Percentiles rank a stretch among this genome's conserved stretches.
Conservation (phyloP, 2,329 filamentous ascomycete genomes). For the Calonectria honghensis region DNA sequence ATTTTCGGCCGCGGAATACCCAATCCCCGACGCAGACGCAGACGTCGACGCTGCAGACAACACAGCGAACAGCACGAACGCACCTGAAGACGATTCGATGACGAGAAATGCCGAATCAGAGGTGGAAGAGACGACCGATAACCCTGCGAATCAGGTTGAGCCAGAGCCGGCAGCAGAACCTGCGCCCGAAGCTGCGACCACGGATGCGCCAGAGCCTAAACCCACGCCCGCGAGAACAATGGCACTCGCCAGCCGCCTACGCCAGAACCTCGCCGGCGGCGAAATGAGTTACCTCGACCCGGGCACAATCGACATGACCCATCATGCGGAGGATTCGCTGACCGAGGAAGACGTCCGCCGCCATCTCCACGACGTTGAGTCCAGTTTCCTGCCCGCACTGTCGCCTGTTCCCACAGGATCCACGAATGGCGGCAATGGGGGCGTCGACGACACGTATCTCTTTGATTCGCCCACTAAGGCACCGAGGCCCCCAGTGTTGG, state of each 20-base stretch:
- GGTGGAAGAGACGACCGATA: background rate
- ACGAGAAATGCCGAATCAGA: constrained; percentile 40
- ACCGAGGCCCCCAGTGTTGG: constrained; percentile 52
- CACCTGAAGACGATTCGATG: constrained; percentile 47
- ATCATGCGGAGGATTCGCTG: constrained; percentile 66
- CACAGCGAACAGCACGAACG: constrained; percentile 37
- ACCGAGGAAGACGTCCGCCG: constrained; percentile 72
- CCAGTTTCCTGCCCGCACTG: constrained; percentile 76
- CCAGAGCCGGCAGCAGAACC: constrained; percentile 19
- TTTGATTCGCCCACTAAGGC: constrained; percentile 69
- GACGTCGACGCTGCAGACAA: constrained; percentile 33
- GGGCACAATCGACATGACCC: constrained; percentile 60
- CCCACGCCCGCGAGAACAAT: constrained; percentile 34
- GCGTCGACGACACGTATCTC: constrained; percentile 75
- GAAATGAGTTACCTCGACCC: constrained; percentile 67
- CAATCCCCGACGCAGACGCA: constrained; percentile 22
- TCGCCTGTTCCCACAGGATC: constrained; percentile 73
- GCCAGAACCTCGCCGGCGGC: constrained; percentile 45
- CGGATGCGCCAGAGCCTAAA: constrained; percentile 27
- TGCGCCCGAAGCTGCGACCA: constrained; percentile 29
- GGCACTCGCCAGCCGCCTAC: constrained; percentile 38
- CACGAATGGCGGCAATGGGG: constrained; percentile 56
- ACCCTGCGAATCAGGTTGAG: constrained; percentile 21
- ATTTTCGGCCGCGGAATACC: constrained; percentile 30
- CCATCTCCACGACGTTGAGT: constrained; percentile 79